These are phyloP conservation scores for Backusella liffmaniae DNA, from an alignment of 192 early-diverging fungal species.

Conservation along the genomic window DNA sequence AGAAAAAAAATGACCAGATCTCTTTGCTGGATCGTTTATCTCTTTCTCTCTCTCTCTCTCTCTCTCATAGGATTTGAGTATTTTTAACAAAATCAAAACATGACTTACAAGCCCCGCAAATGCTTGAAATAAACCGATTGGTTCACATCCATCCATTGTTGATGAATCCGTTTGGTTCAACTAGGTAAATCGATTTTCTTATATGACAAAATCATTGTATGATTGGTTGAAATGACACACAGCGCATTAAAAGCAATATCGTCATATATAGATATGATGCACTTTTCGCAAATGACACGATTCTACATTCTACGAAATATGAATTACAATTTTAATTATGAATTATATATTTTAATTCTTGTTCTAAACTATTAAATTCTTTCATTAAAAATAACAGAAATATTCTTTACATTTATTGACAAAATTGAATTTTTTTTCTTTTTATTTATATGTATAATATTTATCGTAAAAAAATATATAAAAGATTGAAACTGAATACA, in stretches of 20 bases:
- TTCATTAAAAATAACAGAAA: too few species aligned
- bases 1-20: not conserved
- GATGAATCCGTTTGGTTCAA: not conserved
- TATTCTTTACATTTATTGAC: not conserved
- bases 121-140: not conserved
- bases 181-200: not conserved
- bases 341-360: too few species aligned
- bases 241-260: not conserved
- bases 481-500: not conserved
- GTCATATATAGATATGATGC: not conserved
- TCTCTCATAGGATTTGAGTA: not conserved
- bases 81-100: not conserved
- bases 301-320: not conserved
- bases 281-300: not conserved
- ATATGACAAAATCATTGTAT: not conserved
- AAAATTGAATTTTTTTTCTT: not conserved
- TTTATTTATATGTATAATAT: not conserved
- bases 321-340: not conserved
- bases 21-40: not conserved
- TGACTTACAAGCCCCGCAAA: not conserved
- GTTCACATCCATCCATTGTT: not conserved
- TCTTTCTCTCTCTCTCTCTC: not conserved
- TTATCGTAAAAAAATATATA: not conserved
- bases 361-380: too few species aligned
- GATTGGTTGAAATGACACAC: not conserved